phyloP scores from a whole-genome alignment of 2,329 filamentous ascomycete genomes.

The Talaromyces amestolkiae region DNA sequence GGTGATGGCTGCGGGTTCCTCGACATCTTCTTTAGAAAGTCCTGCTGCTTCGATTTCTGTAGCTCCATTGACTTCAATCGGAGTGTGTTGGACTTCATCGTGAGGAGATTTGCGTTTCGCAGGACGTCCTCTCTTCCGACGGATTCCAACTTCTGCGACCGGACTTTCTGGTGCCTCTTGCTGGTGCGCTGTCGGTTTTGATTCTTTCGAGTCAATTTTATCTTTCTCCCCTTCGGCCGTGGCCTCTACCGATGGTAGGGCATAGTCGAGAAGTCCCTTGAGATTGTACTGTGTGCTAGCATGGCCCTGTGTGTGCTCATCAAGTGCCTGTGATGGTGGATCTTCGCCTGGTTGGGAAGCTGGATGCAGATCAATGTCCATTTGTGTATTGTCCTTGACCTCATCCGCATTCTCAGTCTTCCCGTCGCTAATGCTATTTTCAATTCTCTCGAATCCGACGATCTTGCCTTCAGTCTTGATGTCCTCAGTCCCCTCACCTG shows the following conservation, averaged over 20 bases:
- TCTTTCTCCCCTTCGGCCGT: not conserved
- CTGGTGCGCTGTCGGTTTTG: not conserved
- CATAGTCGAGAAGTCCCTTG: not conserved
- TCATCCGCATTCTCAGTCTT: not conserved
- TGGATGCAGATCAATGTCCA: not conserved
- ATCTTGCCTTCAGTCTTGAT: not conserved
- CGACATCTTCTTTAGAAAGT: not conserved
- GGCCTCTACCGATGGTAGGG: not conserved
- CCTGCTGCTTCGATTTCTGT: not conserved
- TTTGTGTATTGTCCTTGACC: not conserved
- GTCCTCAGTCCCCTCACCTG: not conserved
- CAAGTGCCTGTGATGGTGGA: not conserved
- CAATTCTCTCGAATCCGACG: not conserved
- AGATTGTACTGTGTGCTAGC: not conserved
- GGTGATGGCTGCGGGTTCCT: not conserved
- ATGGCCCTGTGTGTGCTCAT: not conserved
- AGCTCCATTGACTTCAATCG: not conserved
- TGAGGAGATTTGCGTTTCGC: slow-evolving; percentile 5
- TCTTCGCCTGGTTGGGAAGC: not conserved
- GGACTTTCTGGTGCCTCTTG: not conserved
- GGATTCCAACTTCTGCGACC: not conserved
- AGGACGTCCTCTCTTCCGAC: slow-evolving; percentile 5
- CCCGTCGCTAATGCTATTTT: no score
- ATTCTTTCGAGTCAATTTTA: not conserved
- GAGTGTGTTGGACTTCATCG: not conserved